Evolutionary conservation across 2,329 filamentous ascomycete genomes (phyloP), one percentile per base, ranked within the genome.

Genomic region (Claviceps pazoutovae): DNA sequence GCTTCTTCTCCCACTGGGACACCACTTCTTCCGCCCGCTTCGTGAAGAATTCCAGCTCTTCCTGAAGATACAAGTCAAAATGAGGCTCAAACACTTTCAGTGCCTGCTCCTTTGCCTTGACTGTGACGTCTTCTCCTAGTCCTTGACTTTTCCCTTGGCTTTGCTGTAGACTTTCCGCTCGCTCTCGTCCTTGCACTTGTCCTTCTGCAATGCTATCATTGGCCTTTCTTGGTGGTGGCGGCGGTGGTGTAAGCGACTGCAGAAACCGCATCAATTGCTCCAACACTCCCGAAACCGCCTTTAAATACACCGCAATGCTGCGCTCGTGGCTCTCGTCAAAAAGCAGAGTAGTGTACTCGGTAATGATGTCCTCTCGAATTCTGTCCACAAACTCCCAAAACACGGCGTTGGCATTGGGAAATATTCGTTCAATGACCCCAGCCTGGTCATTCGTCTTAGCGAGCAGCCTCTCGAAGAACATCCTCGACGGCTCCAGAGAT

Each of bases 41-140:
- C 34, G 83, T 85, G 66, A 97, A 97, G 62, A 82, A 83, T 48
- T 91, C 87, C 34, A 96, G 73, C 69, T 98, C 93, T 63, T 96
- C 91, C 56, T 88, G 83, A 16, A 98, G 73, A 64, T 97, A 98
- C 1, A 95, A 71, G 64, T 96, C 90, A n/a, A 97, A 74, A 63
- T 97, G 91, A 41, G 86, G 88, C 64, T 95, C 91, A 60, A 95
- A 97, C 0, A 89, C 82, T 56, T 77, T 78, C 16, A 82, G 71
- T 14, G 90, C 75, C 49, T 88, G 75, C 53, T 79, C 74, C 59
- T 82, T 83, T 14, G 85, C 77, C 57, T 83, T 80, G 9, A 82
- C 75, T 45, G 76, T 66, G 47, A 86, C 82, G 9, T 79, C 77
- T 34, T 79, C 68, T 17, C 75, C 73, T 0, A 79, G 80, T 34